Evolutionary conservation across 345 rosid genomes (phyloP), one percentile per base, ranked within the genome.

Genomic region (Acer yangbiense): DNA sequence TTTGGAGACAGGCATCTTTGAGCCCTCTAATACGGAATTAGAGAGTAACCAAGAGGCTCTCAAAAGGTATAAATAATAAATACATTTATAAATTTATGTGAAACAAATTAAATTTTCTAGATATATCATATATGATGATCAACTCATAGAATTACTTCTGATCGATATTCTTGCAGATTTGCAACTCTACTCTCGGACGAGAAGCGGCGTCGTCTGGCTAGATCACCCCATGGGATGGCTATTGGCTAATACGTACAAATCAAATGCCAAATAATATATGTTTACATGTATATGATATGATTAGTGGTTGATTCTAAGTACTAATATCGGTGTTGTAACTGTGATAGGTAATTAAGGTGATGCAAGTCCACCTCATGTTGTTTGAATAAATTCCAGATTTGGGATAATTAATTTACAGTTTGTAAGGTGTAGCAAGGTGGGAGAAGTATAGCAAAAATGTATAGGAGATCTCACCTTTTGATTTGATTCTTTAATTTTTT

Each of bases 21-120:
- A 89, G 76, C 85, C 90, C 7, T 60, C 62, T 6, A 18, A 58
- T 14, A 41, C 9, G 32, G 82, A 78, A 35, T 35, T 35, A 14
- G 85, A 78, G 35, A 90, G 91, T 16, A 90, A 93, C 55, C 88
- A 83, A 67, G 81, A 87, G 44, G 94, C 93, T 68, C 92, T 94
- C 52, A 70, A 39, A 43, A 85, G 85, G 90, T 88, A 65, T 3
- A 16, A 0, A 61, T 7, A 10, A 12, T 65, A 3, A 4, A 4
- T 27, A 27, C 60, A 4, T 16, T 6, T 14, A 1, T 11, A 1
- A 43, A 10, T 1, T 8, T 14, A 13, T 20, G 20, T 61, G 64
- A 9, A 60, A 18, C 21, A 21, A 9, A 54, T 14, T 9, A n/a
- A 6, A 11, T n/a, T n/a, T 8, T 20, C 21, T 35, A 35, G 6